Evolutionary conservation across 1,284 basidiomycete genomes (phyloP).

Genomic region (Ustilago nuda): DNA sequence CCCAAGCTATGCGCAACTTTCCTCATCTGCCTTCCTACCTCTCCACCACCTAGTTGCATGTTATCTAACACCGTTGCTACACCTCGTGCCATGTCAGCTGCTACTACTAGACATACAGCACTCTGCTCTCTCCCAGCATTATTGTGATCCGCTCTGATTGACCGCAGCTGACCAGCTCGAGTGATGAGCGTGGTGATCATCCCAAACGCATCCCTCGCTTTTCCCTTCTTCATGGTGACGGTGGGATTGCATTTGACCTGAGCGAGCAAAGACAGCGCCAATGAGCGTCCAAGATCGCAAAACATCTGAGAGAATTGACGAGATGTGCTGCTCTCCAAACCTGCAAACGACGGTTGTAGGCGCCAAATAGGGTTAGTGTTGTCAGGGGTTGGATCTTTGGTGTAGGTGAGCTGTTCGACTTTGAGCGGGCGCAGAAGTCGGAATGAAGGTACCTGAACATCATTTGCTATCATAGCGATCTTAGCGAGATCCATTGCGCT

Average conservation of each 20-base stretch:
- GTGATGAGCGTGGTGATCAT: constrained; percentile 19
- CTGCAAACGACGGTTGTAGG: constrained; percentile 24
- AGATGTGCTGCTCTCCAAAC: constrained; percentile 23
- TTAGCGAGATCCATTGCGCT: neutral
- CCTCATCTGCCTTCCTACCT: constrained; percentile 35
- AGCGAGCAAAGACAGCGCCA: constrained; percentile 15
- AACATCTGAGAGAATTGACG: constrained; percentile 30
- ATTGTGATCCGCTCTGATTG: constrained; percentile 1
- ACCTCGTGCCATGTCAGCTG: constrained; percentile 48
- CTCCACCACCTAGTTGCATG: constrained; percentile 7
- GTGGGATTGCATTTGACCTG: constrained; percentile 5
- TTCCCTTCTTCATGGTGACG: neutral
- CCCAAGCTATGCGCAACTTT: constrained; percentile 54
- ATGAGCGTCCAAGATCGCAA: constrained; percentile 19
- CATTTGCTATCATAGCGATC: constrained; percentile 14
- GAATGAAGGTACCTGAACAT: constrained; percentile 10
- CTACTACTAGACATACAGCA: constrained; percentile 37
- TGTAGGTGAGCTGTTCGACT: constrained; percentile 18
- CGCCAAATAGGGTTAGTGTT: constrained; percentile 8
- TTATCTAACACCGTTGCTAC: constrained; percentile 41
- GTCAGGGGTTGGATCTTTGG: neutral
- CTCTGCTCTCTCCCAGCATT: constrained; percentile 9
- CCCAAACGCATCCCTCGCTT: constrained; percentile 9
- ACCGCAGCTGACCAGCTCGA: constrained; percentile 15
- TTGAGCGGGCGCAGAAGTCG: constrained; percentile 14